A percentile compares a stretch with the other conserved stretches of the same genome.
Evolutionary conservation across 768 basidiomycete species (phyloP).

Genomic region (Boletus coccyginus): DNA sequence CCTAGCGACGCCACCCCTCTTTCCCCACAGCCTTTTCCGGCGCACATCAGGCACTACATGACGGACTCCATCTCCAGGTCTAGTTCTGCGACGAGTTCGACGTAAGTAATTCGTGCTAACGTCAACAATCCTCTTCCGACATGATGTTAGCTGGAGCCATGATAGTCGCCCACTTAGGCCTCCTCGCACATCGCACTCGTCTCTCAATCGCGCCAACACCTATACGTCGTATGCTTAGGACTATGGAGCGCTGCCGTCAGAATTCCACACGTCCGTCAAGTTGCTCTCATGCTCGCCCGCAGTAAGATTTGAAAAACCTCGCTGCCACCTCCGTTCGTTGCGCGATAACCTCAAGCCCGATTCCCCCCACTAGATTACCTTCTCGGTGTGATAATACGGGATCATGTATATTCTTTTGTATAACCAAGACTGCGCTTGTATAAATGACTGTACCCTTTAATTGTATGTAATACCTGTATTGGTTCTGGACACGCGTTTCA

Average conservation of each 20-base stretch:
- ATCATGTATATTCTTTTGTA: conserved; percentile 34
- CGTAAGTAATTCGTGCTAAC: conserved; percentile 18
- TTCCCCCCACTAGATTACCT: conserved; percentile 12
- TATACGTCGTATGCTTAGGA: conserved; percentile 23
- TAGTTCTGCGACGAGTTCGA: conserved; percentile 34
- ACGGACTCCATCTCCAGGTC: conserved; percentile 30
- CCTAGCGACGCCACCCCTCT: conserved; percentile 21
- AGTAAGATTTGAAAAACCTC: conserved; percentile 1
- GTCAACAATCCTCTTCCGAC: conserved; percentile 2
- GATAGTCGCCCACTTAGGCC: conserved; percentile 20
- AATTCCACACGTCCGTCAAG: conserved; percentile 7
- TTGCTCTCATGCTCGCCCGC: conserved; percentile 20
- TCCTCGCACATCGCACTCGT: conserved; percentile 11
- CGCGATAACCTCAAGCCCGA: conserved; percentile 21
- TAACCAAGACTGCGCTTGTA: conserved; percentile 22
- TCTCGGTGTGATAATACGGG: conserved; percentile 25
- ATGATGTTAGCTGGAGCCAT: conserved; percentile 29
- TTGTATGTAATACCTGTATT: conserved; percentile 22
- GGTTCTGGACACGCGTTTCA: background rate
- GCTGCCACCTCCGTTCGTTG: conserved; percentile 3
- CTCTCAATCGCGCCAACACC: conserved; percentile 16
- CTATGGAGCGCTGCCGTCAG: background rate
- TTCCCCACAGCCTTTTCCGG: conserved; percentile 24
- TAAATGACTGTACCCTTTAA: conserved; percentile 17
- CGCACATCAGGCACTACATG: conserved; percentile 13